phyloP scores from a whole-genome alignment of 2,329 filamentous ascomycete genomes.

The Aspergillus costaricaensis region DNA sequence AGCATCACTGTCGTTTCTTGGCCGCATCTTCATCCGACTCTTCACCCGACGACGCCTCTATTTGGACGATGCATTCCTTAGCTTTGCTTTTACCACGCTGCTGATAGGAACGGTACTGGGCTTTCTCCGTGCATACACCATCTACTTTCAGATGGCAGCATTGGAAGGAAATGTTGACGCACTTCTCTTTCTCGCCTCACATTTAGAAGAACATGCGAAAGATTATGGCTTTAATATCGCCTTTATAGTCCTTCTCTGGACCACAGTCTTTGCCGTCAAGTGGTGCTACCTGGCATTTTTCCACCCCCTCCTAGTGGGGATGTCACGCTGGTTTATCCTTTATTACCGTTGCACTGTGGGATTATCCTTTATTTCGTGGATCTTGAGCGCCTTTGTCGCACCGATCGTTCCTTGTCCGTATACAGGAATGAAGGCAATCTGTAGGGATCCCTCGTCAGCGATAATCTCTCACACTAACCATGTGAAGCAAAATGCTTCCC shows the following conservation, averaged over 20 bases:
- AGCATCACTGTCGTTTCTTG: not conserved
- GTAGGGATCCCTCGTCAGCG: not conserved
- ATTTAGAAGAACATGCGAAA: not conserved
- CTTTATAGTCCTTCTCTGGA: not conserved
- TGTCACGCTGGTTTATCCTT: not conserved
- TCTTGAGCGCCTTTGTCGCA: not conserved
- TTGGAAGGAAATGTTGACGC: not conserved
- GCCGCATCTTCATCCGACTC: not conserved
- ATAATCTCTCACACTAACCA: not conserved
- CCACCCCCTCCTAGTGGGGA: not conserved
- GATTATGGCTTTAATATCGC: not conserved
- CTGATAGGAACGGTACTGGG: not conserved
- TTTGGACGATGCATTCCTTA: not conserved
- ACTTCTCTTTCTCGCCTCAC: not conserved
- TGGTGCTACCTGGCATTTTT: slow-evolving; percentile 5
- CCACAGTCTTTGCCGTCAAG: slow-evolving; percentile 1
- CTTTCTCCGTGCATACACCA: not conserved
- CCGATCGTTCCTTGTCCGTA: not conserved
- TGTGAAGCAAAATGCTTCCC: not conserved
- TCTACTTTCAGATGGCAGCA: not conserved
- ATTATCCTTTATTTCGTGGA: not conserved
- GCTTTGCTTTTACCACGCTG: not conserved
- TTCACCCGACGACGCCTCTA: not conserved
- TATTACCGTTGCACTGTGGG: not conserved
- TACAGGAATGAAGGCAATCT: not conserved